phyloP scores from a whole-genome alignment of 2,329 filamentous ascomycete species.

The Botrytis aclada region DNA sequence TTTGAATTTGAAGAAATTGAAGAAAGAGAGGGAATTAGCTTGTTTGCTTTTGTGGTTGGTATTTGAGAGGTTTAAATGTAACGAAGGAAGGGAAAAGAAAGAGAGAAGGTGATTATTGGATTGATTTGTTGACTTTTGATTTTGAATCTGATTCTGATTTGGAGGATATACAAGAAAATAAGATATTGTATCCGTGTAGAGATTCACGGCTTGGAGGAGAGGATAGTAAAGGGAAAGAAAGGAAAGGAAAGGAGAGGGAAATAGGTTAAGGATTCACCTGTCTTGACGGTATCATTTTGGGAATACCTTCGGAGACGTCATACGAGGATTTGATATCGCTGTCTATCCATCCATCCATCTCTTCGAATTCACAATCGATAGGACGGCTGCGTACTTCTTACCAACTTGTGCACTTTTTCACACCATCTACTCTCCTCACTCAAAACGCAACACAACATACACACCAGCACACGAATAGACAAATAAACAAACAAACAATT shows the following conservation, averaged over 20 bases:
- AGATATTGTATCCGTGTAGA: background rate
- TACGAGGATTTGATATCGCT: background rate
- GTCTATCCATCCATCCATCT: background rate
- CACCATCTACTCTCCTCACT: background rate
- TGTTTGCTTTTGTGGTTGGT: background rate
- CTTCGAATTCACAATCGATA: background rate
- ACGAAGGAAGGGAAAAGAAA: background rate
- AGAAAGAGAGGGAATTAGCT: no score
- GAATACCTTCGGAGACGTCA: background rate
- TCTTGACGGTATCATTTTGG: background rate
- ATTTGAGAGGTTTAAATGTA: background rate
- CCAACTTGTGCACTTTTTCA: background rate
- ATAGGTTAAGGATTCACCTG: no score
- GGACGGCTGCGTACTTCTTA: background rate
- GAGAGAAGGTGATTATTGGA: background rate
- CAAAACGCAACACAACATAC: background rate
- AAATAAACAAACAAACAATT: no score
- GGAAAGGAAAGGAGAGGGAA: background rate
- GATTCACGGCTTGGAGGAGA: background rate
- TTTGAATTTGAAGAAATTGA: background rate
- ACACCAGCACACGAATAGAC: background rate
- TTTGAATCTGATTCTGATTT: background rate
- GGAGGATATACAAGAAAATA: background rate
- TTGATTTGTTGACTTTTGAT: background rate
- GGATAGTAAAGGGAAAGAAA: background rate